Base-by-base conservation (phyloP, 2,329 filamentous ascomycete genomes). In the Setomelanomma holmii region DNA sequence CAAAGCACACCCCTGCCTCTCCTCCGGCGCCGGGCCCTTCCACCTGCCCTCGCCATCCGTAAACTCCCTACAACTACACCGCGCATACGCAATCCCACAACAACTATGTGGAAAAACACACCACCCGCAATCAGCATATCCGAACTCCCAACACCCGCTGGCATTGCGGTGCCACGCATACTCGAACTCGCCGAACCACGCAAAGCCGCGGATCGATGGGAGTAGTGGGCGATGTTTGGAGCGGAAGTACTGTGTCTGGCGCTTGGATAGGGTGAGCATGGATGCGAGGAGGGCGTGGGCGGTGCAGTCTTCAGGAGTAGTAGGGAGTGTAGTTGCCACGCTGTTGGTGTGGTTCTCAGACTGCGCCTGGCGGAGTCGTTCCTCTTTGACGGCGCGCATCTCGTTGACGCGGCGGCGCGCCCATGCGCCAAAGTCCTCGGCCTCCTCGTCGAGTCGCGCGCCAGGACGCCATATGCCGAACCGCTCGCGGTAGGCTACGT, bases 341-440 rank as follows among this genome's bases (percentile, higher is more conserved):
- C 19, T 24, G 4, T 14, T 59, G 55, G 5, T 56, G 45, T 27
- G 56, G 58, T 52, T 55, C 45, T 55, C 57, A 58, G 1, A 17
- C 35, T 19, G n/a, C n/a, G 20, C 49, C 14, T n/a, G n/a, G n/a
- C n/a, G n/a, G n/a, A n/a, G n/a, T n/a, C 56, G 23, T 11, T 22
- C 35, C 39, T 60, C 54, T 22, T 60, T 60, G 11, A 57, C 43
- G 7, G 1, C 12, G 16, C 49, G 27, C 54, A 57, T 53, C 43
- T 60, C 57, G 8, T 30, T 30, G 23, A 55, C 56, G 23, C 55
- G 34, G n/a, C 51, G 30, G 16, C 51, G 51, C 0, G 40, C 51
- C 51, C 54, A 55, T 36, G 38, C 20, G 1, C 22, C 36, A 23
- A 60, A 60, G 20, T 55, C 45, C 33, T 60, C 55, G 4, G 45